Conservation (phyloP, 495 filamentous ascomycete species). For the Aspergillus kassunensis region DNA sequence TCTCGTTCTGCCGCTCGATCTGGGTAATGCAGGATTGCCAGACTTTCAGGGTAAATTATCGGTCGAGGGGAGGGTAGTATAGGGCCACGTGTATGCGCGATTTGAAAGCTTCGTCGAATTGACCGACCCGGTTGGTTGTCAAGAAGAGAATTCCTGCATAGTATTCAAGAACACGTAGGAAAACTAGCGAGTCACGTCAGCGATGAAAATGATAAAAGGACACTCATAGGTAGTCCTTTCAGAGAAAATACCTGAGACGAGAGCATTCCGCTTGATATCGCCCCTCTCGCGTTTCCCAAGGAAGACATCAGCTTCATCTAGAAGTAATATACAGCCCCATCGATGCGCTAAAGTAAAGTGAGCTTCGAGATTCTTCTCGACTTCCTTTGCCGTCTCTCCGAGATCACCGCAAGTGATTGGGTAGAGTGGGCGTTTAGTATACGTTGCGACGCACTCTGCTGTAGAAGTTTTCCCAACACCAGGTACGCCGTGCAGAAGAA, state of each 20-base stretch:
- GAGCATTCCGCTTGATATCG: slow-evolving; percentile 51
- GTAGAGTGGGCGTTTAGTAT: slow-evolving; percentile 9
- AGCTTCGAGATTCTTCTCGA: slow-evolving; percentile 11
- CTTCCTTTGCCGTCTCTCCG: slow-evolving; percentile 5
- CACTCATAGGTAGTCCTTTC: too few relatives aligned
- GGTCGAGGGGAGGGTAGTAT: background rate
- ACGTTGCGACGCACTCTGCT: slow-evolving; percentile 16
- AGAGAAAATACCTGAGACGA: slow-evolving; percentile 51
- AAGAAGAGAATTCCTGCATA: background rate
- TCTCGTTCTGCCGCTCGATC: too few relatives aligned
- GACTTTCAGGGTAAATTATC: too few relatives aligned
- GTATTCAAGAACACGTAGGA: background rate
- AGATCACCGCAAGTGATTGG: slow-evolving; percentile 16
- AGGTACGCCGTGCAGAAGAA: slow-evolving; percentile 18
- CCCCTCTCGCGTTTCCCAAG: slow-evolving; percentile 19
- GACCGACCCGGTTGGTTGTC: background rate
- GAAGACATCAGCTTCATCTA: slow-evolving; percentile 29
- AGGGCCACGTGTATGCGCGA: background rate
- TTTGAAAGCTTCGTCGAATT: slow-evolving; percentile 1
- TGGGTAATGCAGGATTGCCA: too few relatives aligned
- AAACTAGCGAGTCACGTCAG: background rate
- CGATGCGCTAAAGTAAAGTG: slow-evolving; percentile 12
- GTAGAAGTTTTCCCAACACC: slow-evolving; percentile 22
- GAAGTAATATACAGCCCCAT: slow-evolving; percentile 23
- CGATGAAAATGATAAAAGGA: background rate